Conservation (phyloP, 805 yeast species). For the Yarrowia yakushimensis region DNA sequence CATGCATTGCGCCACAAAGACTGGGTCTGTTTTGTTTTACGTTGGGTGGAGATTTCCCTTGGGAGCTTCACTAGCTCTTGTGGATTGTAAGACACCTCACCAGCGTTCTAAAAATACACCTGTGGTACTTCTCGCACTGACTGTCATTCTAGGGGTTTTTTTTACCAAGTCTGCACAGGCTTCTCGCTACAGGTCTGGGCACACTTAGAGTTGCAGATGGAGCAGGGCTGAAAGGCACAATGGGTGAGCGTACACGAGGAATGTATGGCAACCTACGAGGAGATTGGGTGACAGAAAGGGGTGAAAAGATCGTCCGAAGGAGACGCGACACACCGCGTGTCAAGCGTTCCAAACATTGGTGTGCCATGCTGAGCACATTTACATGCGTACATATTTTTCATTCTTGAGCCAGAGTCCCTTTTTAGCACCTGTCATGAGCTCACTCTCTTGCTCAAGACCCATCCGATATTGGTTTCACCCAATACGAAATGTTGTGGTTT, state of each 20-base stretch:
- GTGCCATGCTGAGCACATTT: neutral
- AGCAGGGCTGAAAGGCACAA: constrained; percentile 21
- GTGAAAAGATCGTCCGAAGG: neutral
- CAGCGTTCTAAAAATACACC: neutral
- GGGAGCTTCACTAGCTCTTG: neutral
- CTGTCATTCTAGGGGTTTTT: neutral
- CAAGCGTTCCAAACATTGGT: neutral
- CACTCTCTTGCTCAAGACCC: neutral
- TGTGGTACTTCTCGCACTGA: no score
- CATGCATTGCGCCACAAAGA: constrained; percentile 5
- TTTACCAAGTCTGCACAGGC: neutral
- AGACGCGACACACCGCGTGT: neutral
- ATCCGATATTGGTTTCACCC: neutral
- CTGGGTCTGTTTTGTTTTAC: neutral
- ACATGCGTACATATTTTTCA: neutral
- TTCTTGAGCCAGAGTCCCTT: neutral
- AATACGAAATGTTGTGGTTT: neutral
- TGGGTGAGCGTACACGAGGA: constrained; percentile 8
- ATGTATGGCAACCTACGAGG: constrained; percentile 10
- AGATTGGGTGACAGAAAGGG: constrained; percentile 1
- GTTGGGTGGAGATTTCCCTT: neutral
- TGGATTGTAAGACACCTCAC: neutral
- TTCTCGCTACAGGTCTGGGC: constrained; percentile 7
- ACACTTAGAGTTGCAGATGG: neutral
- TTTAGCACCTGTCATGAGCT: neutral